Evolutionary conservation across 148 eudicot species (phyloP), one percentile per base, ranked within the genome.

Genomic region (Arctostaphylos glauca): DNA sequence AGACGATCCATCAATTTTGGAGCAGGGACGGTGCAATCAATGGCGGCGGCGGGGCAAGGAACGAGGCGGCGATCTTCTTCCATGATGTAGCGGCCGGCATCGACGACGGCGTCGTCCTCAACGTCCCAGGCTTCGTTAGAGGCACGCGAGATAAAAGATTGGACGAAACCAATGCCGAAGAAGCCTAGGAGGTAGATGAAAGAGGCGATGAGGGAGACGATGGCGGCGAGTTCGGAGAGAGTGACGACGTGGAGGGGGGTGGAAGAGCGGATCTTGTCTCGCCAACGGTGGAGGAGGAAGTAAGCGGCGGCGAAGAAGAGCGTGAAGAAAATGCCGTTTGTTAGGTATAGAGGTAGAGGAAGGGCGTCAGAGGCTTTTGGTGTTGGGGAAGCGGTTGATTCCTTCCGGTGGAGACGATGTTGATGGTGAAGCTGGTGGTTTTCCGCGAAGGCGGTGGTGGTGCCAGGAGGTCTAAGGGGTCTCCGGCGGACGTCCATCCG

Each of bases 101-200:
- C 80, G 76, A 48, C 15, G 38, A 6, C 73, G 14, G 5, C 71
- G 2, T 77, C 84, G 47, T 78, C 88, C 58, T 77, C 83, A 46
- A 54, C 76, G 31, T 79, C 83, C 81, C 81, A 78, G 25, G 80
- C 76, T 1, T 83, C 81, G 64, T 78, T 5, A 16, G 70, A 46
- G 21, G 85, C 70, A 44, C 86, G 85, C 6, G 74, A 2, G 21
- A 89, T 59, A 81, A 87, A 86, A 53, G 89, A 81, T 23, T 85
- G 91, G 19, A 89, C 91, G 68, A 89, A 89, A 64, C 76, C 88
- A 43, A 87, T 85, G 44, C 91, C 91, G 84, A 89, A 89, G 81
- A 89, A 89, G 16, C 91, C 88, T 5, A 89, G 70, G 59, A 89
- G 86, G 67, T 89, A 87, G 70, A 89, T 84, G 72, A 85, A 83